These are phyloP conservation scores for Solanum appendiculatum DNA, from an alignment of 257 asterid species.

Conservation along the genomic window DNA sequence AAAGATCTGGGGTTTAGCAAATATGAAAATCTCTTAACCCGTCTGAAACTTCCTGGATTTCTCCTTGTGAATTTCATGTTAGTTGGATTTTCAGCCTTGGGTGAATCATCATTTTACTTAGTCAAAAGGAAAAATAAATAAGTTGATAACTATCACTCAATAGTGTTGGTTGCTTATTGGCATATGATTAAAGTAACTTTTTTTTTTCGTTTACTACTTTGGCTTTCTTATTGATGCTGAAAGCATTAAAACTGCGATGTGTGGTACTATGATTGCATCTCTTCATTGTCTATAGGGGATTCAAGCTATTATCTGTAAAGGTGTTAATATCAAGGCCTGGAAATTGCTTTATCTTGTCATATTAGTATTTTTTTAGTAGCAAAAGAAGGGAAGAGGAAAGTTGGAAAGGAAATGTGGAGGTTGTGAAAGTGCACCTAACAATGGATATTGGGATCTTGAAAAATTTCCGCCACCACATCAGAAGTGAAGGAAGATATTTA, in stretches of 20 bases:
- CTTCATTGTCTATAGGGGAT: not conserved
- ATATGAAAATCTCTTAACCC: not conserved
- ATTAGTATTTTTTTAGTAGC: not conserved
- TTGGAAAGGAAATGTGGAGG: not conserved
- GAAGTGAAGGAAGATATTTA: not conserved
- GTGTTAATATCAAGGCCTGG: not conserved
- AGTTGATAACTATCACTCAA: not conserved
- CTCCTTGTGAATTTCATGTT: not conserved
- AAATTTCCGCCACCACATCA: not conserved
- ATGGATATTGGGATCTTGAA: not conserved
- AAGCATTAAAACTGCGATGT: not conserved
- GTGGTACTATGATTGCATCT: not conserved
- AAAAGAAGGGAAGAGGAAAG: not conserved
- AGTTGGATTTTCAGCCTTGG: not conserved
- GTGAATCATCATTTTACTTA: not conserved
- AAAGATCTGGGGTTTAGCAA: not conserved
- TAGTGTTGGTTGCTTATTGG: not conserved
- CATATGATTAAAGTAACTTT: not conserved
- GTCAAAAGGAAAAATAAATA: not conserved
- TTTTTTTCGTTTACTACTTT: not conserved
- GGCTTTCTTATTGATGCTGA: not conserved
- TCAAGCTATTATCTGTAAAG: not conserved
- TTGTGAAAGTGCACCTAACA: not conserved
- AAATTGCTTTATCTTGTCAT: not conserved
- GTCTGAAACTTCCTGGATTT: not conserved